Evolutionary conservation across 495 filamentous ascomycete genomes (phyloP).

Genomic region (Darksidea phi): DNA sequence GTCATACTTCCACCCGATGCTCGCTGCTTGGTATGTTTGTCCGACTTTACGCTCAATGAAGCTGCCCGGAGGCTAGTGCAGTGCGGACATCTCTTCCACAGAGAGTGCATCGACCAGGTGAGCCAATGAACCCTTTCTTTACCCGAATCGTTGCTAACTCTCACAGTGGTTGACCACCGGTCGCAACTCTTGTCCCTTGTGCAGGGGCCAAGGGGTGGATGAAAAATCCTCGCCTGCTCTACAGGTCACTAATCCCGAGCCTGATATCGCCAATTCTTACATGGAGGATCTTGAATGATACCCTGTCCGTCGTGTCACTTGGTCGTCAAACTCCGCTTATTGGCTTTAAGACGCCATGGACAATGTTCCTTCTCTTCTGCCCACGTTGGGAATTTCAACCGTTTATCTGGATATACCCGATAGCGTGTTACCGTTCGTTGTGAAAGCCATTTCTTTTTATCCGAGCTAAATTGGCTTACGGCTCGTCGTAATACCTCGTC

Average conservation of each 20-base stretch:
- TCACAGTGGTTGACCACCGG: slow-evolving; percentile 74
- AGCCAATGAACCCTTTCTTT: slow-evolving; percentile 27
- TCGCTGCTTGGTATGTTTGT: slow-evolving; percentile 69
- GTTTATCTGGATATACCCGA: no score
- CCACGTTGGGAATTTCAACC: not conserved
- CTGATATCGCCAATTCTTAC: not conserved
- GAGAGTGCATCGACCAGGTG: slow-evolving; percentile 76
- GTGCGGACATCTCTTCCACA: slow-evolving; percentile 71
- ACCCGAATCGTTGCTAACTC: not conserved
- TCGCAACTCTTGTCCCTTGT: slow-evolving; percentile 75
- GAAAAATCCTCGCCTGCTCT: slow-evolving; percentile 44
- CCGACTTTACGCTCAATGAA: slow-evolving; percentile 66
- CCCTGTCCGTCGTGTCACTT: not conserved
- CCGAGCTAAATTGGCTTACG: not conserved
- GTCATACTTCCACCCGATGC: slow-evolving; percentile 57
- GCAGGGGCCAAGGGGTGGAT: slow-evolving; percentile 69
- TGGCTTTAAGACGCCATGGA: not conserved
- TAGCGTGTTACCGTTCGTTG: not conserved
- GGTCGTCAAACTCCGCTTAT: not conserved
- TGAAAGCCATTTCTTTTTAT: not conserved
- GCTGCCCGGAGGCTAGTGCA: slow-evolving; percentile 62
- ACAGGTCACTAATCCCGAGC: not conserved
- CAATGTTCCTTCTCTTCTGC: not conserved
- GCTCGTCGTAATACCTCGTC: not conserved
- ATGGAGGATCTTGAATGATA: not conserved